Conservation (phyloP, 2,329 filamentous ascomycete species). For the Cordyceps tenuipes region DNA sequence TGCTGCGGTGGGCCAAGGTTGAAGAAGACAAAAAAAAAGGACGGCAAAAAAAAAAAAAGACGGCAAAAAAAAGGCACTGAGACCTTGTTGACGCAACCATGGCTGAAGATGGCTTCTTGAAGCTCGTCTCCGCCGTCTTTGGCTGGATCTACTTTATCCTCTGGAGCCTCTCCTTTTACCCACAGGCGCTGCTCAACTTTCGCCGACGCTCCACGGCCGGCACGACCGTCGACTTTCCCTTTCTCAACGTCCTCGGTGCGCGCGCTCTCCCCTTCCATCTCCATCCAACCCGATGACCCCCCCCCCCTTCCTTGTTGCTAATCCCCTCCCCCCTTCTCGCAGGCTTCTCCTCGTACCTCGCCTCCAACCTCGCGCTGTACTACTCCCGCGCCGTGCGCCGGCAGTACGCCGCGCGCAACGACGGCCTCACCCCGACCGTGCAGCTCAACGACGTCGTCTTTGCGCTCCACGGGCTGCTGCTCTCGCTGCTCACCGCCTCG, state of each 20-base stretch:
- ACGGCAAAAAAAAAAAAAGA: no score
- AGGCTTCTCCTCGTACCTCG: conserved; percentile 67
- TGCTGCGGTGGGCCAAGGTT: no score
- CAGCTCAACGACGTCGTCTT: conserved; percentile 87
- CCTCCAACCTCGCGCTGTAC: conserved; percentile 67
- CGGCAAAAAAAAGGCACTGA: no score
- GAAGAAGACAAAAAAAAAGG: no score
- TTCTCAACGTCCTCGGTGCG: conserved; percentile 58
- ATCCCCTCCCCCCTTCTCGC: not conserved
- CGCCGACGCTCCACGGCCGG: conserved; percentile 69
- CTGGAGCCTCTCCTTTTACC: conserved; percentile 90
- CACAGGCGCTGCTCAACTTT: conserved; percentile 76
- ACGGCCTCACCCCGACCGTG: conserved; percentile 71
- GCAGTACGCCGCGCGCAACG: conserved; percentile 77
- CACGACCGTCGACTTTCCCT: conserved; percentile 79
- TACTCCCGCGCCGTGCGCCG: conserved; percentile 68
- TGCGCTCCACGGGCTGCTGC: conserved; percentile 67
- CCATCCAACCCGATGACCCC: not conserved
- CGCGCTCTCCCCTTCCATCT: no score
- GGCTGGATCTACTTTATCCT: conserved; percentile 69
- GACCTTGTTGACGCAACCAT: not conserved
- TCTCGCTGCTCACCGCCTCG: conserved; percentile 65
- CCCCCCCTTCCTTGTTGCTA: no score
- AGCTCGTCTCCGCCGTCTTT: conserved; percentile 47
- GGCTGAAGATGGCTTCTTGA: conserved; percentile 30